Conservation (phyloP, 2,329 filamentous ascomycete species). For the Rhynchosporium agropyri region DNA sequence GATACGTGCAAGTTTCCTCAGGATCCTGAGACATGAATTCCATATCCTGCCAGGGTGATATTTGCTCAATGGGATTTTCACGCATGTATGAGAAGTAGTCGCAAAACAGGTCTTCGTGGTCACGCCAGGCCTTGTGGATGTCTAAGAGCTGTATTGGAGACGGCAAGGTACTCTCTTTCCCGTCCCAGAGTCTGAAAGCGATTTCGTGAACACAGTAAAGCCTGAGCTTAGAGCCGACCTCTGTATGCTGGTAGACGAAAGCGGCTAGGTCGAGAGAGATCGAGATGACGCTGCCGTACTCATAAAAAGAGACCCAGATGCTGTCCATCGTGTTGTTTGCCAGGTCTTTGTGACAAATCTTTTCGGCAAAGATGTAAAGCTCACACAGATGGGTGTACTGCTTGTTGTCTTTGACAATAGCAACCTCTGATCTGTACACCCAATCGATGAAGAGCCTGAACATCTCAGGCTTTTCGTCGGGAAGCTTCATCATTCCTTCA, state of each 20-base stretch:
- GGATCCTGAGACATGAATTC: too few relatives aligned
- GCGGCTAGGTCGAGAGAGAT: not conserved
- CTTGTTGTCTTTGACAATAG: not conserved
- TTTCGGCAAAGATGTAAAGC: constrained; percentile 8
- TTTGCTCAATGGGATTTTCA: not conserved
- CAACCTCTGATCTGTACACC: constrained; percentile 14
- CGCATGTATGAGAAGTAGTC: not conserved
- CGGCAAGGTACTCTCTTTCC: not conserved
- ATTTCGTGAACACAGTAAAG: not conserved
- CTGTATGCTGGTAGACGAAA: not conserved
- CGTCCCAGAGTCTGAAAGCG: not conserved
- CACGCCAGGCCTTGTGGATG: not conserved
- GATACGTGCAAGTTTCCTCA: too few relatives aligned
- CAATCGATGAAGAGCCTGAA: constrained; percentile 18
- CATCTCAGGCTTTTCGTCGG: constrained; percentile 11
- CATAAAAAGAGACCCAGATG: not conserved
- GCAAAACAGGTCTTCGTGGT: not conserved
- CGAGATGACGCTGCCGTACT: too few relatives aligned
- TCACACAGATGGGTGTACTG: constrained; percentile 12
- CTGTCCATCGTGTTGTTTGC: constrained; percentile 12
- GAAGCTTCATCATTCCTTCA: constrained; percentile 18
- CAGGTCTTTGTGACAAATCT: constrained; percentile 11
- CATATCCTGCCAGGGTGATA: too few relatives aligned
- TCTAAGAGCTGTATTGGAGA: not conserved
- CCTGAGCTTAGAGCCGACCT: not conserved